Evolutionary conservation across 164 flowering plant species (phyloP), one percentile per base, ranked within the genome.

Genomic region (Brasenia schreberi): DNA sequence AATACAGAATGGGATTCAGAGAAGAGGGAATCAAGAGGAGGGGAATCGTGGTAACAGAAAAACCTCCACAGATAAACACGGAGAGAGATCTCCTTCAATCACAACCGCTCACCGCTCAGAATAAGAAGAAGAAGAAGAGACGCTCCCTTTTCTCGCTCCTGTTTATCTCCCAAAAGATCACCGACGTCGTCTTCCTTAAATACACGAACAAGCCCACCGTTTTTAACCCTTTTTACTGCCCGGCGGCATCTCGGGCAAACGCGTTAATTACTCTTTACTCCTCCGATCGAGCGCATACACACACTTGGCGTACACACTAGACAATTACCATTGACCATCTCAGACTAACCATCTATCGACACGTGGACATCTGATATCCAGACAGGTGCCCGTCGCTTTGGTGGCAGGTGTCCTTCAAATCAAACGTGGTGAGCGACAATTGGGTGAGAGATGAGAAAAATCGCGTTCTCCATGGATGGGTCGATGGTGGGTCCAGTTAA

Each of bases 1-100:
- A 79, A 63, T 76, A 84, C 84, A 87, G 93, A 85, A 87, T 74
- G 87, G 93, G 87, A 82, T 77, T 73, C 78, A 80, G 71, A 84
- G 92, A 82, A 85, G 83, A 80, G 85, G 89, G 83, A 60, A 56
- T 66, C 9, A 64, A 45, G 74, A 69, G 71, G 71, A 69, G 68
- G 67, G 33, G 65, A 65, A 52, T 0, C 56, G 56, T 49, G 16
- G 7, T 14, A 49, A 49, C 56, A 9, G 16, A 9, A 49, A 49
- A 49, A 9, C 1, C 56, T 49, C 5, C 56, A 49, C 0, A 9
- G 3, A 49, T 9, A 49, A 49, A 33, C 39, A 3, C 39, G 4
- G 56, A 49, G 56, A 49, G 56, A 49, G 56, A 33, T 3, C 39
- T 33, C 39, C 39, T 33, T 33, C 2, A 33, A 33, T 33, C 39